Conservation (phyloP, 2,329 filamentous ascomycete species). For the Pestalotiopsis sp. region DNA sequence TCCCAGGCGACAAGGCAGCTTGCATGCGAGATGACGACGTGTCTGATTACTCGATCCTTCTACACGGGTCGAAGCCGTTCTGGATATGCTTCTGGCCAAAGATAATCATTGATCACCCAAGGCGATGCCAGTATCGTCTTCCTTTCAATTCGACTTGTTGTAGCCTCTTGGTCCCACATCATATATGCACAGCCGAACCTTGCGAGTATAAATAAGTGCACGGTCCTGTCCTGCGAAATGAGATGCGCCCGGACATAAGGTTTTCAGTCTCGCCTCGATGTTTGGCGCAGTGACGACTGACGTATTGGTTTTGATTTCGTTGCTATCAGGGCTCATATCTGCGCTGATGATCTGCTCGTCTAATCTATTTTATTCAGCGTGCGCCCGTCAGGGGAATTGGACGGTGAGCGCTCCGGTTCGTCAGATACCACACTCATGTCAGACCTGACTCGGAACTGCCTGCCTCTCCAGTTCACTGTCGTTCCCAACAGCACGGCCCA, state of each 20-base stretch:
- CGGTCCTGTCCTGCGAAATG: not conserved
- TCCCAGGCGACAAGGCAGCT: not conserved
- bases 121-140: not conserved
- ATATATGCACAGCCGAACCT: not conserved
- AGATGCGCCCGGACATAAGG: not conserved
- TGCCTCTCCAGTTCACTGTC: slow-evolving; percentile 85
- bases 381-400: not conserved
- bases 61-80: not conserved
- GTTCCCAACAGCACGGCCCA: slow-evolving; percentile 89
- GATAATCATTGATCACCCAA: not conserved
- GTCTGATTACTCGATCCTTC: not conserved
- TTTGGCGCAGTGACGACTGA: not conserved
- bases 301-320: not conserved
- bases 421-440: slow-evolving; percentile 76
- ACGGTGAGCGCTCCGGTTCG: slow-evolving; percentile 16
- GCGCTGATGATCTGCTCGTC: not conserved
- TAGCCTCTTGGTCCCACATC: not conserved
- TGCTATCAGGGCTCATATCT: not conserved
- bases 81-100: not conserved
- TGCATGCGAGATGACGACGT: not conserved
- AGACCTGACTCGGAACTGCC: slow-evolving; percentile 76
- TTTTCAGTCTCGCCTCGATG: not conserved
- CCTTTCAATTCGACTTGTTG: not conserved
- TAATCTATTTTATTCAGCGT: slow-evolving; percentile 12
- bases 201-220: not conserved